Evolutionary conservation across 768 basidiomycete genomes (phyloP), one percentile per base, ranked within the genome.

Genomic region (Boletus insuetus): DNA sequence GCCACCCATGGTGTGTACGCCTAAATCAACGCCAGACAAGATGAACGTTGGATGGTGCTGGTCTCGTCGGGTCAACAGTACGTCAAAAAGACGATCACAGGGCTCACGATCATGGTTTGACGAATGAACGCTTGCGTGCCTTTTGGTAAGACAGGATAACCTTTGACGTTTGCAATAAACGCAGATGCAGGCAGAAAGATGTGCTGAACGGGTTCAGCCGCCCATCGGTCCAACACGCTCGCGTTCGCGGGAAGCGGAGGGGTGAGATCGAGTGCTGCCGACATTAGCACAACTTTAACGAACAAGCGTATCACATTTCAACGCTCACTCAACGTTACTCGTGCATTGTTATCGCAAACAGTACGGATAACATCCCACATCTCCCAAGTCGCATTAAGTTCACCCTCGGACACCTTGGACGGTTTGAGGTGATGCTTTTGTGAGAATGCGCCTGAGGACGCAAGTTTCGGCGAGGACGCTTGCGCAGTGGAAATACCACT

Each of bases 341-440:
- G 81, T 31, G 80, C 75, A 66, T 83, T 84, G 70, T 94, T 96
- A 54, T 87, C 87, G 70, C 97, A 99, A 34, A 96, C 81, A 4
- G 87, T 86, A 56, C 95, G 80, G 54, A 99, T 91, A 45, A 88
- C 80, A 69, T 98, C 97, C 97, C 97, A 99, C 84, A 95, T 96
- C 69, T 98, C 97, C 96, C 97, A 99, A 0, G 90, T 92, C 7
- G 78, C 81, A 62, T 86, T 85, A 49, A 90, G 73, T 57, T 86
- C 82, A 10, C 73, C 75, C 60, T 84, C 84, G 40, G 79, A 70
- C 17, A 78, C 70, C 37, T 70, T 72, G 17, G 73, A 63, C 12
- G 73, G 64, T 37, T 62, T 67, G 46, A 59, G 53, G 14, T 48
- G 12, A 14, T 35, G 51, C 59, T 49, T 64, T 32, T 73, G 67